phyloP scores from a whole-genome alignment of 2,329 filamentous ascomycete species.

The Apiospora marii region DNA sequence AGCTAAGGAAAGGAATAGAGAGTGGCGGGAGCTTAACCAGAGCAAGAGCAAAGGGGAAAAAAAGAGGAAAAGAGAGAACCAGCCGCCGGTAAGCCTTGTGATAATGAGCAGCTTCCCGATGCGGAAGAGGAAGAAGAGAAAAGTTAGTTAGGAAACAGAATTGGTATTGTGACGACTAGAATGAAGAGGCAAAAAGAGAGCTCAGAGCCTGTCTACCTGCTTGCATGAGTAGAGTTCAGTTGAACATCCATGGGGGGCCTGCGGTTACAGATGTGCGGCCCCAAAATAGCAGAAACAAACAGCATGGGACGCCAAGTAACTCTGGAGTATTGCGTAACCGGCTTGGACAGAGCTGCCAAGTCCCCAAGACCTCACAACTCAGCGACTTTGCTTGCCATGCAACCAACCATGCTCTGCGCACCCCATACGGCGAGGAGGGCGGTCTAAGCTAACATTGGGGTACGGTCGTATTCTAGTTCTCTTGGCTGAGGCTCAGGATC shows the following conservation, averaged over 20 bases:
- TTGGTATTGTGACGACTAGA: background rate
- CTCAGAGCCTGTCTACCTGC: background rate
- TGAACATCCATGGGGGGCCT: background rate
- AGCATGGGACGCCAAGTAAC: constrained; percentile 21
- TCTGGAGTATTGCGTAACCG: constrained; percentile 11
- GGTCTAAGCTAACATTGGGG: constrained; percentile 7
- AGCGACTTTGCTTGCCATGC: background rate
- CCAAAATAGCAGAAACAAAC: constrained; percentile 22
- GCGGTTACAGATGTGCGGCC: constrained; percentile 10
- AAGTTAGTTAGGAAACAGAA: constrained; percentile 15
- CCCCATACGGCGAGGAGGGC: background rate
- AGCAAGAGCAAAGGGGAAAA: background rate
- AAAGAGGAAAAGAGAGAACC: background rate
- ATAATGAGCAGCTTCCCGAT: constrained; percentile 7
- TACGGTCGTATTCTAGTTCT: constrained; percentile 19
- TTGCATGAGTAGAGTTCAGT: constrained; percentile 18
- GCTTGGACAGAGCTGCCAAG: constrained; percentile 3
- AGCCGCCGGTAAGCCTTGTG: constrained; percentile 21
- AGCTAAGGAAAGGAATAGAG: constrained; percentile 11
- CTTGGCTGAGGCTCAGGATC: constrained; percentile 9
- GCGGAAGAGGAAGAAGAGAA: background rate
- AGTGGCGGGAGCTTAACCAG: constrained; percentile 23
- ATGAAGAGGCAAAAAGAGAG: background rate
- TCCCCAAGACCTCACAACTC: background rate
- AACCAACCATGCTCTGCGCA: background rate